Percentiles rank a stretch among this genome's conserved stretches.
phyloP scores from a whole-genome alignment of 768 basidiomycete species.

The button mushroom (Agaricus bisporus) region DNA sequence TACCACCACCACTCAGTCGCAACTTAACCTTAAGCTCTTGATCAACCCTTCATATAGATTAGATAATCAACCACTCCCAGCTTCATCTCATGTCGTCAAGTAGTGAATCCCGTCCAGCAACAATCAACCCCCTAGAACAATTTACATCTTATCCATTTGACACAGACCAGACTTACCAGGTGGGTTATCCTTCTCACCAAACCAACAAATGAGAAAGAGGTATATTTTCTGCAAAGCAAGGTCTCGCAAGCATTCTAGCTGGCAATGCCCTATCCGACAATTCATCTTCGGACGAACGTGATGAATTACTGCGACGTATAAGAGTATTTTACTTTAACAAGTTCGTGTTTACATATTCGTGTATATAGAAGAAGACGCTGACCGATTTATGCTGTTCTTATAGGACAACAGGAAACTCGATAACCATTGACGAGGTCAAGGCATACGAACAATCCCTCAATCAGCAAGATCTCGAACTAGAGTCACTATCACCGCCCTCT shows the following conservation, averaged over 20 bases:
- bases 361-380: background rate
- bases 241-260: constrained; percentile 50
- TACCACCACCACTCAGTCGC: too few relatives aligned
- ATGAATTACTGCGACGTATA: constrained; percentile 45
- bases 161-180: constrained; percentile 55
- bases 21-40: too few relatives aligned
- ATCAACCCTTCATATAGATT: background rate
- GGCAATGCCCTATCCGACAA: constrained; percentile 30
- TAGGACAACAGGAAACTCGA: constrained; percentile 34
- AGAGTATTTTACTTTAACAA: constrained; percentile 71
- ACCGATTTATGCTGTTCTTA: background rate
- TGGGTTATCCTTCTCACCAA: constrained; percentile 19
- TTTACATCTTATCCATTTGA: constrained; percentile 47
- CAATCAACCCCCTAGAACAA: constrained; percentile 9
- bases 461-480: background rate
- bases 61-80: background rate
- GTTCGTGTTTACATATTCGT: constrained; percentile 27
- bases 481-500: background rate
- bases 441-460: constrained; percentile 24
- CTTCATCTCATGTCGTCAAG: background rate
- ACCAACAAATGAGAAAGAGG: constrained; percentile 4
- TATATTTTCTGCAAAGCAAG: constrained; percentile 44
- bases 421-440: constrained; percentile 36
- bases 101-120: background rate
- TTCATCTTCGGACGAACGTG: constrained; percentile 30